These are phyloP conservation scores for Juglanconis sp. DNA, from an alignment of 2,329 filamentous ascomycete genomes.

Conservation along the genomic window DNA sequence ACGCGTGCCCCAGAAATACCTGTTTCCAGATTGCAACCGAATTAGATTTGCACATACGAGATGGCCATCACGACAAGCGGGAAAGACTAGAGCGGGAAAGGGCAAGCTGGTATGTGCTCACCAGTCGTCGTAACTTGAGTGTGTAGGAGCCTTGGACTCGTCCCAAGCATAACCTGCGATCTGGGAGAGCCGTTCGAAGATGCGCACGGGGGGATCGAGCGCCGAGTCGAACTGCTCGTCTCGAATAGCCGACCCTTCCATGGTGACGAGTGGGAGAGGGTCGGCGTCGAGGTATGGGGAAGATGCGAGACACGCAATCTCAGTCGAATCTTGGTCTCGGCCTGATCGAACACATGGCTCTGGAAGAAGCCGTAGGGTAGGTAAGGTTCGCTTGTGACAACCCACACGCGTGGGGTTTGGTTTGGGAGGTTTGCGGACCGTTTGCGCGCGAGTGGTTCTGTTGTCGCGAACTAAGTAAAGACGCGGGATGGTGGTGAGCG, in stretches of 20 bases:
- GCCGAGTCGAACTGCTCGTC: conserved; percentile 43
- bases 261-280: conserved; percentile 29
- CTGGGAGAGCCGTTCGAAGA: conserved; percentile 71
- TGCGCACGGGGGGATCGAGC: conserved; percentile 62
- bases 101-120: conserved; percentile 30
- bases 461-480: too few species aligned
- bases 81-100: background rate
- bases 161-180: conserved; percentile 76
- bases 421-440: background rate
- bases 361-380: background rate
- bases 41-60: conserved; percentile 13
- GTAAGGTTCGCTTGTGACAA: background rate
- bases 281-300: conserved; percentile 8
- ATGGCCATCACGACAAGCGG: background rate
- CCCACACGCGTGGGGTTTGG: too few species aligned
- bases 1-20: conserved; percentile 66
- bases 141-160: conserved; percentile 55
- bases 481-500: background rate
- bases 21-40: conserved; percentile 25
- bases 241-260: conserved; percentile 50
- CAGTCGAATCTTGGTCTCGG: conserved; percentile 13
- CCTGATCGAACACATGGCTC: conserved; percentile 17
- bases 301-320: conserved; percentile 18
- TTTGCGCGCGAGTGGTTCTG: background rate
- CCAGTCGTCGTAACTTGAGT: conserved; percentile 87